A percentile compares a stretch with the other conserved stretches of the same genome.
phyloP scores from a whole-genome alignment of 139 green algal genomes.

The Micromonas commoda region DNA sequence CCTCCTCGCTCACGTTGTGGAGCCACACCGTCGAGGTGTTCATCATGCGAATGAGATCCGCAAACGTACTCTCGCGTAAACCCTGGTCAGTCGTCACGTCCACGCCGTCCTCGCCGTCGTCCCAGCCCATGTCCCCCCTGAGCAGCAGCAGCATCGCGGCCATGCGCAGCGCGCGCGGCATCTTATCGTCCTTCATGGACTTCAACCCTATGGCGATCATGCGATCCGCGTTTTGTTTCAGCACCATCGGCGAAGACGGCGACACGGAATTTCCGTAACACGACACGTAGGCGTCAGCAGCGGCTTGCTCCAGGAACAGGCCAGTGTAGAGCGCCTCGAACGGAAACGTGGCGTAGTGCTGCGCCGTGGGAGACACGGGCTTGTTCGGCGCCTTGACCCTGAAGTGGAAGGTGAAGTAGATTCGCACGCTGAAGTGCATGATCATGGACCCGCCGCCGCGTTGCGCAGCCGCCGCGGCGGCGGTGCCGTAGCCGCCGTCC shows the following conservation, averaged over 20 bases:
- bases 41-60: not conserved
- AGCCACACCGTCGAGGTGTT: not conserved
- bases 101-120: not conserved
- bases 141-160: not conserved
- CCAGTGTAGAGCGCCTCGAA: constrained; percentile 6
- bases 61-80: not conserved
- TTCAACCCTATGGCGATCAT: not conserved
- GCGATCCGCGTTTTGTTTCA: not conserved
- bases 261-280: not conserved
- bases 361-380: too few relatives aligned
- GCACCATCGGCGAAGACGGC: not conserved
- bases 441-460: not conserved
- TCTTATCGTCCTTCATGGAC: not conserved
- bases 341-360: not conserved
- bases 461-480: not conserved
- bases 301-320: not conserved
- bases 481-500: not conserved
- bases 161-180: not conserved
- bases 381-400: not conserved
- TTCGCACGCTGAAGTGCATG: not conserved
- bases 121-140: not conserved
- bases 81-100: too few relatives aligned
- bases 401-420: not conserved
- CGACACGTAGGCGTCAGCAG: not conserved
- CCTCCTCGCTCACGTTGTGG: not conserved